phyloP scores from a whole-genome alignment of 768 basidiomycete genomes.

The Dacryopinax primogenitus region DNA sequence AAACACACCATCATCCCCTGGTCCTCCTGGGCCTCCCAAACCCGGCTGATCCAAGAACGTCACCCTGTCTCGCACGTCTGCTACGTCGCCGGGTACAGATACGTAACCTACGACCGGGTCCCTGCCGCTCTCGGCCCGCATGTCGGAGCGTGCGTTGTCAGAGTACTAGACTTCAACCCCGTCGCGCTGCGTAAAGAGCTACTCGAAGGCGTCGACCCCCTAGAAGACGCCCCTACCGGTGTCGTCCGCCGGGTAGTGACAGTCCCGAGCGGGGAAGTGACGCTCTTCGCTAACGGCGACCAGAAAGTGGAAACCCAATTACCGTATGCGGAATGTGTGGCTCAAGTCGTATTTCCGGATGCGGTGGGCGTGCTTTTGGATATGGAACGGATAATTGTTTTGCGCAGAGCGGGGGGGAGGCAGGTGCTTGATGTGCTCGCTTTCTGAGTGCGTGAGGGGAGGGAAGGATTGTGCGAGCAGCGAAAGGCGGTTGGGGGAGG shows the following conservation, averaged over 20 bases:
- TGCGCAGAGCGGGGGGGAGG: neutral
- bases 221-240: neutral
- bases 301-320: neutral
- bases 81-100: neutral
- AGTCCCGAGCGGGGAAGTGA: neutral
- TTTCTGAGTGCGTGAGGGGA: neutral
- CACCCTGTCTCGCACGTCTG: neutral
- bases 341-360: neutral
- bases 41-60: neutral
- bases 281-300: neutral
- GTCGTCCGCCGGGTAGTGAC: neutral
- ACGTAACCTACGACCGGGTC: neutral
- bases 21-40: neutral
- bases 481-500: slow-evolving; percentile 35
- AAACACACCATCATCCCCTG: neutral
- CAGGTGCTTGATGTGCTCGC: neutral
- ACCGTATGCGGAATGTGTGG: neutral
- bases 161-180: neutral
- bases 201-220: neutral
- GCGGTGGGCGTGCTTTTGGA: neutral
- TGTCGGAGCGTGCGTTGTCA: neutral
- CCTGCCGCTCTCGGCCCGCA: neutral
- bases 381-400: neutral
- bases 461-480: slow-evolving; percentile 1
- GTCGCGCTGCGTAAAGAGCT: neutral